Percentiles rank a stretch among this genome's conserved stretches.
Evolutionary conservation across 2,329 filamentous ascomycete genomes (phyloP).

Genomic region (Xylariaceae sp.): DNA sequence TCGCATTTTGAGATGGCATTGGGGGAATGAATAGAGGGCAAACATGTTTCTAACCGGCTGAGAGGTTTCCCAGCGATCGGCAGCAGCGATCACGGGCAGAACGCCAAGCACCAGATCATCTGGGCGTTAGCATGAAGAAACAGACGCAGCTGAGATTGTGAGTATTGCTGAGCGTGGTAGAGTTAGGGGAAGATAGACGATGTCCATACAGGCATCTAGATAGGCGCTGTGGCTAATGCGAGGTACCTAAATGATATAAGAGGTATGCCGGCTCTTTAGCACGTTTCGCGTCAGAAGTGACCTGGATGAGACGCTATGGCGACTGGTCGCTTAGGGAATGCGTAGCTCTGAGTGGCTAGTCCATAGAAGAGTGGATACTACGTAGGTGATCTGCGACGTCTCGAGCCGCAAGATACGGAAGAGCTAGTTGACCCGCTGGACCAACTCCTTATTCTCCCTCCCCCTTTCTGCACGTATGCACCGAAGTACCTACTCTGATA

Average conservation of each 20-base stretch:
- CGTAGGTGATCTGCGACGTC: constrained; percentile 42
- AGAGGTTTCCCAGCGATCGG: constrained; percentile 21
- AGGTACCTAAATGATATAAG: too few relatives aligned
- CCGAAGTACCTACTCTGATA: constrained; percentile 5
- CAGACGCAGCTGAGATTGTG: neutral
- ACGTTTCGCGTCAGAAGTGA: constrained; percentile 47
- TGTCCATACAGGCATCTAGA: constrained; percentile 7
- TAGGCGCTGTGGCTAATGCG: constrained; percentile 27
- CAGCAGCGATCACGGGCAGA: constrained; percentile 27
- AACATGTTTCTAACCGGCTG: constrained; percentile 28
- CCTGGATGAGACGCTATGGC: constrained; percentile 46
- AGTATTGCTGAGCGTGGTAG: too few relatives aligned
- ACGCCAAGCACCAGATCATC: constrained; percentile 25
- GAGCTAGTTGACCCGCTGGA: constrained; percentile 6
- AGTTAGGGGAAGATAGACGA: too few relatives aligned
- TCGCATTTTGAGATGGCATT: constrained; percentile 24
- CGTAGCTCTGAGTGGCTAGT: constrained; percentile 33
- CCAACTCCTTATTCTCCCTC: constrained; percentile 12
- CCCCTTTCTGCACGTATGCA: neutral
- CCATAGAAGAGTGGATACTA: constrained; percentile 23
- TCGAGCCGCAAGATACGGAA: constrained; percentile 42
- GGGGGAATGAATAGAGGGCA: constrained; percentile 3
- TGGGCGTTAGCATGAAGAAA: constrained; percentile 11
- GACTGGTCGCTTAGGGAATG: constrained; percentile 39
- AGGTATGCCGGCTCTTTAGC: constrained; percentile 13